A percentile compares a stretch with the other conserved stretches of the same genome.
Evolutionary conservation across 208 protist species (phyloP).

Genomic region (Leishmania guyanensis): DNA sequence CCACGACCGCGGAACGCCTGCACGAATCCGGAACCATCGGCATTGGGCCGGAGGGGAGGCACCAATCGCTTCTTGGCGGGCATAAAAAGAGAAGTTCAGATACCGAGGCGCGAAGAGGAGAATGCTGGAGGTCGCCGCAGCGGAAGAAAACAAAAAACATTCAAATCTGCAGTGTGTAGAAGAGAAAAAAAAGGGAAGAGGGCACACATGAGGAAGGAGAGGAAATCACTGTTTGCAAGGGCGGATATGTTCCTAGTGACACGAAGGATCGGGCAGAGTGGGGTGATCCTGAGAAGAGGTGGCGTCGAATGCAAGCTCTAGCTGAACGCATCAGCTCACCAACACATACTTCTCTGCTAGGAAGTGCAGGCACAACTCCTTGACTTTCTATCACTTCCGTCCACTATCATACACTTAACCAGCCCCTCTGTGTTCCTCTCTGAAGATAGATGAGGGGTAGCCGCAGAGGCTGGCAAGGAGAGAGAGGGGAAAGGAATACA

Average conservation of each 20-base stretch:
- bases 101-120: neutral
- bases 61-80: slow-evolving; percentile 33
- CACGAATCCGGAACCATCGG: slow-evolving; percentile 40
- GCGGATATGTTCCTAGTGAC: neutral
- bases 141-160: neutral
- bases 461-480: neutral
- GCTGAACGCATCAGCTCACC: neutral
- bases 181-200: neutral
- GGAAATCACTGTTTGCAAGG: neutral
- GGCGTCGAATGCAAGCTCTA: neutral
- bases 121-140: neutral
- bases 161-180: neutral
- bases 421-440: neutral
- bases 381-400: neutral
- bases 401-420: neutral
- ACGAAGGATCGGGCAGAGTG: neutral
- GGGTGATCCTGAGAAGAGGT: neutral
- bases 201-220: slow-evolving; percentile 3
- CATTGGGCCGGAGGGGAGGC: slow-evolving; percentile 41
- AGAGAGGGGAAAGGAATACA: neutral
- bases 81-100: slow-evolving; percentile 7
- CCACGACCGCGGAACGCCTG: slow-evolving; percentile 7
- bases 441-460: neutral
- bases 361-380: neutral
- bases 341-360: neutral